These are phyloP conservation scores for Emericellopsis atlantica DNA, from an alignment of 2,329 filamentous ascomycete genomes.

Conservation along the genomic window DNA sequence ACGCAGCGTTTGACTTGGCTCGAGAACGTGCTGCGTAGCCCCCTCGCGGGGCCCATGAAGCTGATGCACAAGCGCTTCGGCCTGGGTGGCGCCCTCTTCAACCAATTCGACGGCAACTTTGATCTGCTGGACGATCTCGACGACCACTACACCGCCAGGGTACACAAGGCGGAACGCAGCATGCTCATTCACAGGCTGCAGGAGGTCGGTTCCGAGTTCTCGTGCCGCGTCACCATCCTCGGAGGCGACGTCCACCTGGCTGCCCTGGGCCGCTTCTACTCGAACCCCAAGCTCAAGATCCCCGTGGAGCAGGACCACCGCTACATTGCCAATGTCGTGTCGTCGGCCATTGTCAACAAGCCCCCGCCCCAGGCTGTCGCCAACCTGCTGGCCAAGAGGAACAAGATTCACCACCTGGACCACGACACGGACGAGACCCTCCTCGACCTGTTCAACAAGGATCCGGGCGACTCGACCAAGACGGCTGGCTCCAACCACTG, in stretches of 20 bases:
- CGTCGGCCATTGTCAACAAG: conserved; percentile 91
- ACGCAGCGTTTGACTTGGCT: conserved; percentile 77
- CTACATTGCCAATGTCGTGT: conserved; percentile 92
- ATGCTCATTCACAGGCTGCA: conserved; percentile 72
- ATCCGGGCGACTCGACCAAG: conserved; percentile 68
- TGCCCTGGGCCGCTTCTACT: conserved; percentile 89
- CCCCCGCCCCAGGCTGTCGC: conserved; percentile 79
- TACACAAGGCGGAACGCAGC: conserved; percentile 81
- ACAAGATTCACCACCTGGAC: conserved; percentile 65
- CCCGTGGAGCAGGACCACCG: conserved; percentile 73
- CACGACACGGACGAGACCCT: conserved; percentile 79
- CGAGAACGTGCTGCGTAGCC: conserved; percentile 81
- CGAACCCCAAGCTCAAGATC: conserved; percentile 67
- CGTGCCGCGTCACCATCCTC: conserved; percentile 80
- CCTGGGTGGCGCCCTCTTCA: conserved; percentile 74
- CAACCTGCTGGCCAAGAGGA: conserved; percentile 80
- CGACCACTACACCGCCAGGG: conserved; percentile 88
- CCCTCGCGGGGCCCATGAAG: conserved; percentile 77
- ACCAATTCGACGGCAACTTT: conserved; percentile 85
- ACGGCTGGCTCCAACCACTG: conserved; percentile 65
- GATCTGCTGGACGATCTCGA: conserved; percentile 88
- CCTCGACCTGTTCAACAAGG: conserved; percentile 81
- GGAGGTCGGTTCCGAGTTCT: conserved; percentile 71
- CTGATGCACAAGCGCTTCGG: conserved; percentile 87
- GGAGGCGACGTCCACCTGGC: conserved; percentile 90